phyloP scores from a whole-genome alignment of 768 basidiomycete genomes.

The Psilocybe sp. region DNA sequence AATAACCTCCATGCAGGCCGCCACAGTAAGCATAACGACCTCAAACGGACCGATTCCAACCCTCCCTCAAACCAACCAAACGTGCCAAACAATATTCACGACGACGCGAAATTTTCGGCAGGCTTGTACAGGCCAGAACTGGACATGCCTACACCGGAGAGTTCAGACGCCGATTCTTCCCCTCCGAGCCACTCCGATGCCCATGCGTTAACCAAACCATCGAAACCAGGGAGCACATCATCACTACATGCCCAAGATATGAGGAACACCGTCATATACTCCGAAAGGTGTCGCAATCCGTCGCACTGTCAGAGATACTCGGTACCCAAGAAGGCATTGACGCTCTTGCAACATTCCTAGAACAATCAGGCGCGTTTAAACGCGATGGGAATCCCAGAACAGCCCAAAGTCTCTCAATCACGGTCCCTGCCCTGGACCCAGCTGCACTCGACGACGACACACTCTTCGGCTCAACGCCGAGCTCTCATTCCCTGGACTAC shows the following conservation, averaged over 20 bases:
- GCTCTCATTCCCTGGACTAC: no score
- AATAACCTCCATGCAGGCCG: no score
- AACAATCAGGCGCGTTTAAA: conserved; percentile 16
- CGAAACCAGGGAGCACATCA: conserved; percentile 22
- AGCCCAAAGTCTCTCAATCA: no score
- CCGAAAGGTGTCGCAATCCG: not conserved
- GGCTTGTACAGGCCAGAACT: conserved; percentile 21
- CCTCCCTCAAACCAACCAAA: conserved; percentile 1
- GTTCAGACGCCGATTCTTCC: conserved; percentile 11
- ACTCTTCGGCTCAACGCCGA: no score
- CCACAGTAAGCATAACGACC: no score
- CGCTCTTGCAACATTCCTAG: conserved; percentile 18
- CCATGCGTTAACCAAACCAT: conserved; percentile 16
- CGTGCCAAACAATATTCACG: not conserved
- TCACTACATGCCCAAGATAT: conserved; percentile 19
- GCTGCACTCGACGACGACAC: no score
- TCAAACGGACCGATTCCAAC: conserved; percentile 9
- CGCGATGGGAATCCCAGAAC: not conserved
- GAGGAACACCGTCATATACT: conserved; percentile 14
- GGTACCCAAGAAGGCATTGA: conserved; percentile 18
- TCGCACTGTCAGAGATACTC: conserved; percentile 16
- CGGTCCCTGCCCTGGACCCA: no score
- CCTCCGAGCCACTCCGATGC: conserved; percentile 17
- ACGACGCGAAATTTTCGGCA: conserved; percentile 15
- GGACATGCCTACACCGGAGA: conserved; percentile 22